Evolutionary conservation across 2,329 filamentous ascomycete species (phyloP).

Genomic region (Fusarium sororula): DNA sequence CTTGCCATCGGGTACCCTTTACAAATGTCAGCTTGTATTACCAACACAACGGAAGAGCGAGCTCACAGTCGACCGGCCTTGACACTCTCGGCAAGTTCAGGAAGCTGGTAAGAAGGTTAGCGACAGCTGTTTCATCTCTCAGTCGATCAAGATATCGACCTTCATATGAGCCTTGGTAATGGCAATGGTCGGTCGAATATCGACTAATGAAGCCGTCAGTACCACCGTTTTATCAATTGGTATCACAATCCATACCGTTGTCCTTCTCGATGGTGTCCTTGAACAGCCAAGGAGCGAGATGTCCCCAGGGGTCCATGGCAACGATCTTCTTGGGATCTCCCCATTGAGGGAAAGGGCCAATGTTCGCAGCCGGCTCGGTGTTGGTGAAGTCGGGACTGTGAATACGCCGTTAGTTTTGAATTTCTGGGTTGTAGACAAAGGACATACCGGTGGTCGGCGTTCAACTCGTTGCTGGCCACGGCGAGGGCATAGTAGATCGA

Average conservation of each 20-base stretch:
- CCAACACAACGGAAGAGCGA: too few species aligned
- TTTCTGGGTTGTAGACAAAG: neutral
- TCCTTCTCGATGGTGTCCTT: slow-evolving; percentile 81
- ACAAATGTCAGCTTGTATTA: slow-evolving; percentile 17
- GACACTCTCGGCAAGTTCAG: slow-evolving; percentile 91
- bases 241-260: slow-evolving; percentile 57
- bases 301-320: slow-evolving; percentile 94
- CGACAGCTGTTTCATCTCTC: neutral
- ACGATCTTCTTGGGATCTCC: slow-evolving; percentile 92
- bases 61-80: slow-evolving; percentile 74
- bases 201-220: slow-evolving; percentile 58
- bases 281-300: slow-evolving; percentile 85
- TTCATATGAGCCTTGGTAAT: slow-evolving; percentile 95
- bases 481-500: slow-evolving; percentile 95
- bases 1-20: slow-evolving; percentile 78
- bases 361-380: slow-evolving; percentile 88
- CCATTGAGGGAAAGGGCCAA: slow-evolving; percentile 93
- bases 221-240: neutral
- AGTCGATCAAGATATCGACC: slow-evolving; percentile 44
- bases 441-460: slow-evolving; percentile 75
- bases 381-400: slow-evolving; percentile 70
- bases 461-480: slow-evolving; percentile 88
- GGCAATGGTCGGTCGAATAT: slow-evolving; percentile 90
- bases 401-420: neutral
- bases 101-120: slow-evolving; percentile 60